Conservation (phyloP, 2,329 filamentous ascomycete genomes). For the Clarireedia paspali region DNA sequence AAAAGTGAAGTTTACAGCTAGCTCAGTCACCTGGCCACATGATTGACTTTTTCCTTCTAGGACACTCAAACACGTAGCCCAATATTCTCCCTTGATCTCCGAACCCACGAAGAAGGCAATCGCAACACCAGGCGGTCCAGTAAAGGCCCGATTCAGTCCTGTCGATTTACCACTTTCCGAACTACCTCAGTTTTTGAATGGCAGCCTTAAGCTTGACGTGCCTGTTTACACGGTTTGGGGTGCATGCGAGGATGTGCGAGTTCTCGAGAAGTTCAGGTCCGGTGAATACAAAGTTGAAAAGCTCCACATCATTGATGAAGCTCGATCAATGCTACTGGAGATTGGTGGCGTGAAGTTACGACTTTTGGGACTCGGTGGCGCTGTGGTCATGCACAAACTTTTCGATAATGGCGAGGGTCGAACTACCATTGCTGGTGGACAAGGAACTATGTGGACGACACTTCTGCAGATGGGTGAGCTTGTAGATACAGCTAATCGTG, state of each 20-base stretch:
- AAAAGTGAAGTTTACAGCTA: slow-evolving; percentile 61
- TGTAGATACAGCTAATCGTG: slow-evolving; percentile 93
- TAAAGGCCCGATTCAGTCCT: slow-evolving; percentile 78
- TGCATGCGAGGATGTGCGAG: slow-evolving; percentile 95
- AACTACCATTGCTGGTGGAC: slow-evolving; percentile 95
- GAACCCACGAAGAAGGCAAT: slow-evolving; percentile 67
- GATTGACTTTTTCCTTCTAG: slow-evolving; percentile 38
- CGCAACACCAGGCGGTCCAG: slow-evolving; percentile 60
- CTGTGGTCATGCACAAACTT: slow-evolving; percentile 98
- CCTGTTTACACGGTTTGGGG: slow-evolving; percentile 99
- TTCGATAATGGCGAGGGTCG: slow-evolving; percentile 98
- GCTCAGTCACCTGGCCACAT: slow-evolving; percentile 11
- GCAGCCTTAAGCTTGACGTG: slow-evolving; percentile 84
- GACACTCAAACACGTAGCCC: slow-evolving; percentile 95
- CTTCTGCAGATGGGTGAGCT: slow-evolving; percentile 96
- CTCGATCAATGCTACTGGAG: slow-evolving; percentile 89
- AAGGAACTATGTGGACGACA: slow-evolving; percentile 99
- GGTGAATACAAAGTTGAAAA: slow-evolving; percentile 97
- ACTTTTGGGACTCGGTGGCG: slow-evolving; percentile 85
- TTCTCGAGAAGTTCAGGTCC: slow-evolving; percentile 93
- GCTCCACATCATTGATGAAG: slow-evolving; percentile 96
- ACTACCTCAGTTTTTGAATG: slow-evolving; percentile 79
- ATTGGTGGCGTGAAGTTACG: slow-evolving; percentile 93
- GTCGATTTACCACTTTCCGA: slow-evolving; percentile 87
- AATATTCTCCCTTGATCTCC: slow-evolving; percentile 90